phyloP scores from a whole-genome alignment of 805 yeast genomes.

The Lipomyces mesembrius region DNA sequence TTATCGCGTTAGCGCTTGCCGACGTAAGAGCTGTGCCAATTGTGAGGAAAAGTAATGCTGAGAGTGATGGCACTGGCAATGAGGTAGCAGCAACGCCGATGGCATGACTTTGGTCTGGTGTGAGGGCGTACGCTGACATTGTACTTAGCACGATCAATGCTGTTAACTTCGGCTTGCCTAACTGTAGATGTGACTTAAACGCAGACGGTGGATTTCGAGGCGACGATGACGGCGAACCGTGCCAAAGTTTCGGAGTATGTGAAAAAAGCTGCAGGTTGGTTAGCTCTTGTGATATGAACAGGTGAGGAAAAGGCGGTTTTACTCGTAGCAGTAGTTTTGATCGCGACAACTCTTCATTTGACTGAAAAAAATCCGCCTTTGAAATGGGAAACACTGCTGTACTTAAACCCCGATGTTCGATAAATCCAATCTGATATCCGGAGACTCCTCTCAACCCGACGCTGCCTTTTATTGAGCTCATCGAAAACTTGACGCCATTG shows the following conservation, averaged over 20 bases:
- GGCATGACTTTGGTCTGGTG: conserved; percentile 66
- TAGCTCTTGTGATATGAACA: background rate
- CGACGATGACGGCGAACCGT: conserved; percentile 8
- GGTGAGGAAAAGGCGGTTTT: background rate
- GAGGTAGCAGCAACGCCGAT: conserved; percentile 11
- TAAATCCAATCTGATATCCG: background rate
- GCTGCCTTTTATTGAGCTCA: background rate
- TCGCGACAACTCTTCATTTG: conserved; percentile 17
- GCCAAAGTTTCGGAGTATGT: conserved; percentile 19
- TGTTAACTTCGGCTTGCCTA: conserved; percentile 90
- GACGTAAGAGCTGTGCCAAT: conserved; percentile 86
- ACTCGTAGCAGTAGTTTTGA: background rate
- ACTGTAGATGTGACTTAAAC: conserved; percentile 58
- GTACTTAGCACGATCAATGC: conserved; percentile 87
- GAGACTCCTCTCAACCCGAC: background rate
- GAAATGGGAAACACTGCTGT: background rate
- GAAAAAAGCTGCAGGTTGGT: conserved; percentile 7
- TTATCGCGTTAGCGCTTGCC: conserved; percentile 94
- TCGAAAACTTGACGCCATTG: background rate
- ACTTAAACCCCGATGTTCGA: background rate
- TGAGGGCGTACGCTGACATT: conserved; percentile 89
- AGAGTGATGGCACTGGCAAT: conserved; percentile 49
- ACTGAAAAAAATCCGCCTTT: conserved; percentile 14
- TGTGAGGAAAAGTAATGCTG: conserved; percentile 72
- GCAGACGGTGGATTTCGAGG: conserved; percentile 18